phyloP scores from a whole-genome alignment of 768 basidiomycete species.

The Nevesoporus exiguus region DNA sequence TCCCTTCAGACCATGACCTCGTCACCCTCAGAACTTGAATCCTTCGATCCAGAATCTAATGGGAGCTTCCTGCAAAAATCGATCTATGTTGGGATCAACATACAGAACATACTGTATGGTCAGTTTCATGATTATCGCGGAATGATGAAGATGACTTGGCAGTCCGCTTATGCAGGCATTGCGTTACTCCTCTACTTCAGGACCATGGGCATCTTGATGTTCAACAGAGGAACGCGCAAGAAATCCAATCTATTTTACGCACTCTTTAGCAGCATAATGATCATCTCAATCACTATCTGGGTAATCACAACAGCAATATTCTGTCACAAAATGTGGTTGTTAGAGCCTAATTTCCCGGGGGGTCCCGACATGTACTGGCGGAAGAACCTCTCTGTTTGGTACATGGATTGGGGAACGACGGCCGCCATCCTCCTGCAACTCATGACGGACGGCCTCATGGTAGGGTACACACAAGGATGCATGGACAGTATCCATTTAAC shows the following conservation, averaged over 20 bases:
- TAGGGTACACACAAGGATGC: background rate
- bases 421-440: background rate
- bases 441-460: constrained; percentile 17
- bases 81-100: no score
- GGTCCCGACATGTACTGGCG: constrained; percentile 33
- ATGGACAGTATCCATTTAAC: background rate
- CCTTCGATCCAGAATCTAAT: no score
- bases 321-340: constrained; percentile 36
- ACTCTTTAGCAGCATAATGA: constrained; percentile 5
- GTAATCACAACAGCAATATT: constrained; percentile 19
- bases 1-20: no score
- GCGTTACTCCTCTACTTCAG: background rate
- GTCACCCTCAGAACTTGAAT: no score
- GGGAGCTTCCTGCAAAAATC: no score
- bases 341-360: constrained; percentile 31
- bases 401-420: constrained; percentile 19
- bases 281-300: constrained; percentile 31
- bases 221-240: background rate
- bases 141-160: background rate
- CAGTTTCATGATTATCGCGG: no score
- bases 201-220: background rate
- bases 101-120: no score
- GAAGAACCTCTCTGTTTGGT: constrained; percentile 22
- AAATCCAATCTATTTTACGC: background rate
- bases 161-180: background rate